Conservation (phyloP, 2,329 filamentous ascomycete species). For the Akanthomyces muscarius region DNA sequence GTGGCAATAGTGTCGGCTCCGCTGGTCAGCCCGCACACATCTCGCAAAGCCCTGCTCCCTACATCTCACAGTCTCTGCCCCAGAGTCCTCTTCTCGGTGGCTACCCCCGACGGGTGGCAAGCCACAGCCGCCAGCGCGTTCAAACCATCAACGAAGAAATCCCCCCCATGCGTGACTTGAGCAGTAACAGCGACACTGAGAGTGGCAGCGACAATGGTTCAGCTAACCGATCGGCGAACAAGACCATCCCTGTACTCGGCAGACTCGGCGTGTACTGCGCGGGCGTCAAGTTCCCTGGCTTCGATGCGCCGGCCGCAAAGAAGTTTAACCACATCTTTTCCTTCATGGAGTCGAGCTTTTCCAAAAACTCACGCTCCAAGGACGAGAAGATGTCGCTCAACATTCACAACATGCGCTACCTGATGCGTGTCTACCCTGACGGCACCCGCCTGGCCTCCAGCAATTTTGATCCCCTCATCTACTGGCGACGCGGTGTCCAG, state of each 20-base stretch:
- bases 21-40: constrained; percentile 48
- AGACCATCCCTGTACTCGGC: constrained; percentile 79
- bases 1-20: constrained; percentile 72
- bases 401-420: constrained; percentile 83
- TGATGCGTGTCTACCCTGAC: constrained; percentile 93
- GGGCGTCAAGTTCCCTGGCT: constrained; percentile 78
- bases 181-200: constrained; percentile 77
- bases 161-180: constrained; percentile 53
- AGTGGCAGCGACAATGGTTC: constrained; percentile 57
- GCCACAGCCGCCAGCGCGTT: constrained; percentile 44
- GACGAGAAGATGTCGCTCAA: constrained; percentile 75
- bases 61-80: constrained; percentile 49
- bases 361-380: constrained; percentile 70
- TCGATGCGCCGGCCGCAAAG: constrained; percentile 73
- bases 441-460: constrained; percentile 76
- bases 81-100: constrained; percentile 51
- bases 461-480: constrained; percentile 91
- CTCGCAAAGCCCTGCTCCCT: constrained; percentile 50
- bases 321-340: constrained; percentile 94
- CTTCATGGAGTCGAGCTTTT: constrained; percentile 85
- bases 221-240: constrained; percentile 63
- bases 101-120: constrained; percentile 45
- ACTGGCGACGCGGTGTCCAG: constrained; percentile 93
- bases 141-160: constrained; percentile 56
- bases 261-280: constrained; percentile 76